Conservation (phyloP, 345 rosid genomes). For the Sisymbrium altissimum region DNA sequence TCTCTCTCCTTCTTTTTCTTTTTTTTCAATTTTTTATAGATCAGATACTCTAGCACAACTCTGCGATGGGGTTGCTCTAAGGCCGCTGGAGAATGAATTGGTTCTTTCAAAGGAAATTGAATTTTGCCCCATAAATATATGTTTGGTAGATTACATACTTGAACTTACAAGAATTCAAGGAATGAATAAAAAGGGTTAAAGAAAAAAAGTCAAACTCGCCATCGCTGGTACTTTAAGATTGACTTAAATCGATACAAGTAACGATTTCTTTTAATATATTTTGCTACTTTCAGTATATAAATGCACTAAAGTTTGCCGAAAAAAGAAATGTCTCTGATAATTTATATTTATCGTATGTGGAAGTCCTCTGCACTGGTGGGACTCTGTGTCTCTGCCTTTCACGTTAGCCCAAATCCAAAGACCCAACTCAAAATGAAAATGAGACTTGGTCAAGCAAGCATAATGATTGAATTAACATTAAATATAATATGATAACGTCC, state of each 20-base stretch:
- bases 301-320: too few species aligned
- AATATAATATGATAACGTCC: neutral
- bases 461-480: neutral
- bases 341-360: neutral
- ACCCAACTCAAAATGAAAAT: neutral
- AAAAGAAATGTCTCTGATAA: too few species aligned
- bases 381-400: neutral
- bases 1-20: too few species aligned
- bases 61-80: too few species aligned
- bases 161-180: too few species aligned
- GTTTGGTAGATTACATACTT: too few species aligned
- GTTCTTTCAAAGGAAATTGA: neutral
- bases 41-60: too few species aligned
- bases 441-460: constrained; percentile 5
- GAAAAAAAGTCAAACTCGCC: neutral
- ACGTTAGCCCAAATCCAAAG: neutral
- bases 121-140: too few species aligned
- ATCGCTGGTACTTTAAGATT: neutral
- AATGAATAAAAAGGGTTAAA: too few species aligned
- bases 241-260: neutral
- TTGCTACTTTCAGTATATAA: too few species aligned
- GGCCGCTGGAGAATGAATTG: neutral
- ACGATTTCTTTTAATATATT: neutral
- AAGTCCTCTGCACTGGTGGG: neutral
- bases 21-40: too few species aligned